Conservation (phyloP, 75 land plant genomes). For the Ceratopteris richardii region DNA sequence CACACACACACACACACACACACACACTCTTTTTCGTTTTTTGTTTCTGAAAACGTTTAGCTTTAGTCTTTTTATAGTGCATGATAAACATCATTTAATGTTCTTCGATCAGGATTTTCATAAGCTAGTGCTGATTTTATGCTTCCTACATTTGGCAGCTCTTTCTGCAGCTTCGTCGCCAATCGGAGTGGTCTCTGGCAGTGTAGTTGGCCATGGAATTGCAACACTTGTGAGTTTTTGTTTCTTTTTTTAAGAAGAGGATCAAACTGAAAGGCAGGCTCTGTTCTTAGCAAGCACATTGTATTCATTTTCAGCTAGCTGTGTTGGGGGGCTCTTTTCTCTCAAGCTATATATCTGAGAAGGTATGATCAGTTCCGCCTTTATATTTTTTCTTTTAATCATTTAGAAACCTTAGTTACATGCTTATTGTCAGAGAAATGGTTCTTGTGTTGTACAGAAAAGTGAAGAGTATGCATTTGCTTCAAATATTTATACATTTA, state of each 20-base stretch:
- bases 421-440: too few relatives aligned
- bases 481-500: too few relatives aligned
- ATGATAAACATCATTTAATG: too few relatives aligned
- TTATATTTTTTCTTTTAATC: neutral
- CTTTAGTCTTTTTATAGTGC: too few relatives aligned
- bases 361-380: conserved; percentile 39
- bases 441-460: too few relatives aligned
- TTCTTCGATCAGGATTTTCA: too few relatives aligned
- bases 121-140: too few relatives aligned
- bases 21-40: too few relatives aligned
- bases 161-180: conserved; percentile 99
- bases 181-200: conserved; percentile 87
- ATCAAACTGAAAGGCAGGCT: neutral
- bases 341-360: conserved; percentile 78
- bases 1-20: too few relatives aligned
- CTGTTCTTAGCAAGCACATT: neutral
- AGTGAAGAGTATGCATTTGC: too few relatives aligned
- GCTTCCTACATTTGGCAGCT: too few relatives aligned
- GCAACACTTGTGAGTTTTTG: conserved; percentile 73
- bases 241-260: conserved; percentile 2
- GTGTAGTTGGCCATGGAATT: conserved; percentile 90
- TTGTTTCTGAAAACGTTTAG: too few relatives aligned
- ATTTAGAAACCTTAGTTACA: neutral
- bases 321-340: conserved; percentile 93
- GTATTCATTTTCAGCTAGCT: conserved; percentile 53